Base-by-base conservation (phyloP, 1,284 basidiomycete species). In the Ceratorhiza oryzae-sativae region DNA sequence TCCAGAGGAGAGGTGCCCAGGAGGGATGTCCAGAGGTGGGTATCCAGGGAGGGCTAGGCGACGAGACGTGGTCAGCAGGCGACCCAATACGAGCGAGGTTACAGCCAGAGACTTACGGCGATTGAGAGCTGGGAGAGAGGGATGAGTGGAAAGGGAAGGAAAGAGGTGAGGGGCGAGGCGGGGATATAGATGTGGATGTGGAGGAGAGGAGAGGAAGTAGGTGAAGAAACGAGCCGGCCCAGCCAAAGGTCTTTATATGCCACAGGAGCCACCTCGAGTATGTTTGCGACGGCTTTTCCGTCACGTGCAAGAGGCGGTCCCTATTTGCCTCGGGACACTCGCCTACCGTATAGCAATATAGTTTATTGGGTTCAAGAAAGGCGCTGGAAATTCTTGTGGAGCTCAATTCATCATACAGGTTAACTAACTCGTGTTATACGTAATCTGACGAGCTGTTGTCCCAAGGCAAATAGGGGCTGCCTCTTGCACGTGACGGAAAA, bases 401-500 rank as follows among this genome's bases (percentile, higher is more conserved):
- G 36, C 13, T 39, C n/a, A n/a, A n/a, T n/a, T n/a, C n/a, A n/a
- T n/a, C n/a, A n/a, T n/a, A n/a, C n/a, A n/a, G n/a, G n/a, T n/a
- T 39, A 6, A 39, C 36, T 13, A 5, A 39, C 36, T 6, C 13
- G 13, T 13, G 36, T 13, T 39, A 39, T 39, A 39, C 6, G 36
- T 39, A 13, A 39, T 39, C 13, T 39, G 13, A 13, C 5, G 36
- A 39, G 36, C n/a, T 5, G 27, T 41, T n/a, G n/a, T 1, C 34
- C 32, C 34, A 36, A 23, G 5, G 34, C 55, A 58, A 58, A 58
- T 58, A 58, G 55, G 55, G 55, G 55, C 55, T 36, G 55, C 55
- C 36, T 18, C 34, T 23, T n/a, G 27, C 55, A 58, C 55, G 55
- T 58, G 55, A 58, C 23, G 5, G 13, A 13, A n/a, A 32, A 30